Percentiles rank a stretch among this genome's conserved stretches.
Evolutionary conservation across 164 flowering plant species (phyloP).

Genomic region (Tetracentron sinense): DNA sequence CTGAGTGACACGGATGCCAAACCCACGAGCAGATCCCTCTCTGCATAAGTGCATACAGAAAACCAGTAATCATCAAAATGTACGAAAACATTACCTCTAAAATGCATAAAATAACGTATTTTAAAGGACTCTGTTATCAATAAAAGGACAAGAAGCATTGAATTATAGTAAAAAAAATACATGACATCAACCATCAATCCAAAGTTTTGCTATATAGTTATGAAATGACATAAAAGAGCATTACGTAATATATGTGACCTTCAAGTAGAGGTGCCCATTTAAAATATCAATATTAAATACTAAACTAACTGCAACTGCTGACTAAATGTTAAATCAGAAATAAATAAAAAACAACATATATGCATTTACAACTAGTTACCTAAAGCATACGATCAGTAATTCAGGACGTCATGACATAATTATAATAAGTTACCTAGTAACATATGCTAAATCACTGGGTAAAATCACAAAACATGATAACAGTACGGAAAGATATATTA

Average conservation of each 20-base stretch:
- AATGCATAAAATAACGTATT: background rate
- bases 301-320: background rate
- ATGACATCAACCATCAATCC: background rate
- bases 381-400: too few species aligned
- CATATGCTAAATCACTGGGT: too few species aligned
- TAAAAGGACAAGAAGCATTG: background rate
- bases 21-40: constrained; percentile 85
- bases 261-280: too few species aligned
- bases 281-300: background rate
- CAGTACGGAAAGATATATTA: too few species aligned
- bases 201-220: background rate
- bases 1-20: constrained; percentile 67
- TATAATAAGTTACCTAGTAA: too few species aligned
- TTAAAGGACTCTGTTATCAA: background rate
- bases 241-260: too few species aligned
- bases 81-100: background rate
- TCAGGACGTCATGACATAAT: too few species aligned
- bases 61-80: constrained; percentile 5
- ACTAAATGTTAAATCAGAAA: background rate
- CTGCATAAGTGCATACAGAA: constrained; percentile 30
- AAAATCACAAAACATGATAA: too few species aligned
- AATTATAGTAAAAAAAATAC: too few species aligned
- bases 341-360: too few species aligned
- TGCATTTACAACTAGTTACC: too few species aligned
- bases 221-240: background rate